phyloP scores from a whole-genome alignment of 2,329 filamentous ascomycete genomes.

The Colletotrichum sp. region DNA sequence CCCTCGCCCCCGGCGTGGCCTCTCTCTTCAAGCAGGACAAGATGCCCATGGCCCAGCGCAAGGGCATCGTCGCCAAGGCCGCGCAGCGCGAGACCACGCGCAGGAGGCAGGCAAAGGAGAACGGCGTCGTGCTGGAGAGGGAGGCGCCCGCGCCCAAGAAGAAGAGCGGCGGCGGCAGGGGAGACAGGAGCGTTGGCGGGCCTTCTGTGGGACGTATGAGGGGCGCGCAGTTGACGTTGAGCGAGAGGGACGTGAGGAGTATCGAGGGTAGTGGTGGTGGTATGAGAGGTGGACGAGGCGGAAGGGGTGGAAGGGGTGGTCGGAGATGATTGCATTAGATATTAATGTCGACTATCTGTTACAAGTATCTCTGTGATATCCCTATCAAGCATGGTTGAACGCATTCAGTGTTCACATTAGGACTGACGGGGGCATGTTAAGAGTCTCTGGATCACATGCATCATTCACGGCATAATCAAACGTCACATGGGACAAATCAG shows the following conservation, averaged over 20 bases:
- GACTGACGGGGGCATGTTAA: too few species aligned
- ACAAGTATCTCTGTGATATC: too few species aligned
- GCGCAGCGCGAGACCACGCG: slow-evolving; percentile 71
- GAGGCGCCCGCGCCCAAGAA: slow-evolving; percentile 39
- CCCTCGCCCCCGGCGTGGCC: slow-evolving; percentile 50
- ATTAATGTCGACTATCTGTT: not conserved
- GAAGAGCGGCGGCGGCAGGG: slow-evolving; percentile 33
- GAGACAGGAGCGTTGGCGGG: slow-evolving; percentile 70
- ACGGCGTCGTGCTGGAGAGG: slow-evolving; percentile 85
- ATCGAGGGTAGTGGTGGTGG: slow-evolving; percentile 59
- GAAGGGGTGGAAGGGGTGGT: slow-evolving; percentile 28
- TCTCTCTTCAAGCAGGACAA: slow-evolving; percentile 80
- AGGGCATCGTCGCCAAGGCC: slow-evolving; percentile 79
- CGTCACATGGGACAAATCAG: not conserved
- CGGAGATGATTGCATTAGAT: not conserved
- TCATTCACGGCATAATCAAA: not conserved
- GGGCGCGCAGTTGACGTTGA: slow-evolving; percentile 80
- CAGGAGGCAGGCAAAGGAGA: slow-evolving; percentile 82
- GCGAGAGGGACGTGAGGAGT: slow-evolving; percentile 74
- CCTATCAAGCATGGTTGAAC: too few species aligned
- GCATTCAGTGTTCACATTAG: too few species aligned
- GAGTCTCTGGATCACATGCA: not conserved
- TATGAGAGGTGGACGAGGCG: not conserved
- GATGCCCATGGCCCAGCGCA: slow-evolving; percentile 88
- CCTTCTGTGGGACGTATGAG: slow-evolving; percentile 82